Evolutionary conservation across 202 grass and related monocot genomes (phyloP), one percentile per base, ranked within the genome.

Genomic region (Schoenoplectus tabernaemontani): DNA sequence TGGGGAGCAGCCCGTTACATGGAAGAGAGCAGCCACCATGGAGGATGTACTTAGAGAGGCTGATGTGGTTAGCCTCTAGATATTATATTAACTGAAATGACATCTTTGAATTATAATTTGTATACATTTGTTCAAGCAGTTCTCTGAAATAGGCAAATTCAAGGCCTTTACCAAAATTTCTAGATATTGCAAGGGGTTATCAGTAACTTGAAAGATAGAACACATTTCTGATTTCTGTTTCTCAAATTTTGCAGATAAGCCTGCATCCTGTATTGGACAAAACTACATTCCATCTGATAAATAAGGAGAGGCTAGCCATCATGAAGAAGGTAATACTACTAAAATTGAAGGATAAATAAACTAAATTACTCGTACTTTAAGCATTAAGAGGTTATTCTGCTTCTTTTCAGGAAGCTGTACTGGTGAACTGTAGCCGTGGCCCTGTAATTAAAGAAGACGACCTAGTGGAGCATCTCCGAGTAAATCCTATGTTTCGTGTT

Each of bases 271-370:
- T 97, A 48, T 81, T 93, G 82, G 91, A 97, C 87, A 97, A 97
- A 86, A 97, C 93, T 51, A 97, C 91, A 28, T 97, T 93, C 78
- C 93, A 93, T 83, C 89, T 97, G 61, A 91, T 97, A 82, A 97
- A 97, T 77, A 90, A 85, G 26, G 91, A 93, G 37, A 84, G 89
- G 41, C 75, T 93, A 65, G 86, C 89, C 79, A 92, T 96, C 79
- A 96, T 92, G 93, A 92, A 96, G 79, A 96, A 92, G 89, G 90
- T 93, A 51, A 48, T 76, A 10, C 8, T 7, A 7, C 1, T 19
- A 12, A 59, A 39, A 75, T 83, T 36, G 42, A 36, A 61, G 68
- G 47, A 84, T 9, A 82, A 4, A 20, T 17, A 41, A 7, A 11
- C 20, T n/a, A n/a, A 17, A 47, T 43, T 53, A 53, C 59, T 26